A percentile compares a stretch with the other conserved stretches of the same genome.
These are phyloP conservation scores for Ophiostoma sp. DNA, from an alignment of 2,329 filamentous ascomycete genomes.

Conservation along the genomic window DNA sequence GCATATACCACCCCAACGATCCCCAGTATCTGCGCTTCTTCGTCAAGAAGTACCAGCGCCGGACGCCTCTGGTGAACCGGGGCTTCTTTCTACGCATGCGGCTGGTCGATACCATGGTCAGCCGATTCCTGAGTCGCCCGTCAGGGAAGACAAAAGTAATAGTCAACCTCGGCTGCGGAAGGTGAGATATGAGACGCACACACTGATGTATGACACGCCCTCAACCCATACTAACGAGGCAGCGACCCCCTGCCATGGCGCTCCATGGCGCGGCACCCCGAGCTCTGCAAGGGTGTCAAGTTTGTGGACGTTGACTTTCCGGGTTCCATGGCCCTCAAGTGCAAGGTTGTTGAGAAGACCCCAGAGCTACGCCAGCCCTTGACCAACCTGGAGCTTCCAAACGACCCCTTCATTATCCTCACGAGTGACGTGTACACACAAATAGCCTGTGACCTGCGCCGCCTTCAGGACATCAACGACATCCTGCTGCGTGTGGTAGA, in stretches of 20 bases:
- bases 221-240: conserved; percentile 6
- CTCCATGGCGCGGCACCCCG: conserved; percentile 62
- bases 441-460: conserved; percentile 72
- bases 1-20: conserved; percentile 70
- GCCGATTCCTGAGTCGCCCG: conserved; percentile 57
- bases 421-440: conserved; percentile 68
- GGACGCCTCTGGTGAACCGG: conserved; percentile 84
- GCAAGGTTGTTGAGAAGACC: conserved; percentile 59
- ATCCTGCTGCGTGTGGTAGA: conserved; percentile 56
- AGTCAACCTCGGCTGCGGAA: conserved; percentile 83
- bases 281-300: conserved; percentile 50
- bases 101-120: conserved; percentile 69
- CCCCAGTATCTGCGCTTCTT: conserved; percentile 85
- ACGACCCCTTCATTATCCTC: conserved; percentile 49
- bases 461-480: conserved; percentile 55
- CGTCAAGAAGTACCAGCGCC: conserved; percentile 73
- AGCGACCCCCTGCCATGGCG: conserved; percentile 88
- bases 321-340: conserved; percentile 70
- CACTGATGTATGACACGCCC: background rate
- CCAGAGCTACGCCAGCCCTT: conserved; percentile 53
- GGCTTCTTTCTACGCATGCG: conserved; percentile 84
- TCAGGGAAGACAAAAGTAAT: conserved; percentile 61
- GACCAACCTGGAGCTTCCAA: conserved; percentile 39
- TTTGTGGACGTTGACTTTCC: conserved; percentile 88
- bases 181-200: conserved; percentile 51